A percentile compares a stretch with the other conserved stretches of the same genome.
These are phyloP conservation scores for Tulasnella sp. DNA, from an alignment of 768 basidiomycete species.

Conservation along the genomic window DNA sequence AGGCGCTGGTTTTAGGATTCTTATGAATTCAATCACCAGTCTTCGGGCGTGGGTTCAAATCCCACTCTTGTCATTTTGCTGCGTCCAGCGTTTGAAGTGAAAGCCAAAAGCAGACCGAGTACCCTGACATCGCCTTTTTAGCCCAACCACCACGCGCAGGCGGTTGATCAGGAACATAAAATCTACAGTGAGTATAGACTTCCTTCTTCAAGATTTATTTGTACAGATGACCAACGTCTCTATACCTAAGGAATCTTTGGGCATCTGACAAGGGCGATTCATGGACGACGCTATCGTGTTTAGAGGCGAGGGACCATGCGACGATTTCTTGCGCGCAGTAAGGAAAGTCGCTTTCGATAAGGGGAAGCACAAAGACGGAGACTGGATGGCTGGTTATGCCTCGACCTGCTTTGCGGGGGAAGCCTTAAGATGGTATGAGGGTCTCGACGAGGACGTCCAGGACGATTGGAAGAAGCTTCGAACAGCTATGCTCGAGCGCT, in stretches of 20 bases:
- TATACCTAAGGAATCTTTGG: neutral
- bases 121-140: neutral
- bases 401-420: conserved; percentile 11
- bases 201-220: neutral
- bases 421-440: conserved; percentile 2
- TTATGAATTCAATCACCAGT: conserved; percentile 7
- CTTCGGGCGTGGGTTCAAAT: conserved; percentile 23
- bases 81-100: neutral
- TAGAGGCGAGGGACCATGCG: neutral
- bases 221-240: neutral
- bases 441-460: conserved; percentile 7
- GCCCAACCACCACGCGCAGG: neutral
- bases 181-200: neutral
- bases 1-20: conserved; percentile 22
- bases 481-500: neutral
- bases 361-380: neutral
- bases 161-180: neutral
- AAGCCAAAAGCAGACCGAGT: neutral
- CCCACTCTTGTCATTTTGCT: conserved; percentile 18
- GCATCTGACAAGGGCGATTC: neutral
- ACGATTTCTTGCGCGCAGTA: conserved; percentile 2
- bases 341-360: neutral
- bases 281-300: neutral
- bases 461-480: conserved; percentile 16
- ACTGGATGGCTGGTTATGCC: conserved; percentile 12